Conservation (phyloP, 2,329 filamentous ascomycete species). For the Diplocarpon mali region DNA sequence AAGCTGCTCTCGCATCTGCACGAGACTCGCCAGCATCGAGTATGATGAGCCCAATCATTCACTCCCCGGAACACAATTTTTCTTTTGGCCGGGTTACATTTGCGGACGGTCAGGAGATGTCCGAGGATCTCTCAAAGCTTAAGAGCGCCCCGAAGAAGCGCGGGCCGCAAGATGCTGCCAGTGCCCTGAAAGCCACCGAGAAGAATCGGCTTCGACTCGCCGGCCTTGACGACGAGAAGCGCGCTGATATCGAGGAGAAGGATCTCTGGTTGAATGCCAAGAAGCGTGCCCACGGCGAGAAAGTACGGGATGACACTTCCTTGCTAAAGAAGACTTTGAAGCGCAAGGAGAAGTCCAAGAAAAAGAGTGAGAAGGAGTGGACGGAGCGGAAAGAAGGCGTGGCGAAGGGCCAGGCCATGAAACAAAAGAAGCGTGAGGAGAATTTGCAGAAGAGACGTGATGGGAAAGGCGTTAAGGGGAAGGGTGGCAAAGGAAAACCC, state of each 20-base stretch:
- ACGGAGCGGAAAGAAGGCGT: conserved; percentile 61
- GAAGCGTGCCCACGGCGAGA: conserved; percentile 79
- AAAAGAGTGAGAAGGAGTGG: conserved; percentile 88
- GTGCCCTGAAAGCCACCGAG: conserved; percentile 75
- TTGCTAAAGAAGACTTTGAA: conserved; percentile 91
- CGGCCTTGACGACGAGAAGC: conserved; percentile 66
- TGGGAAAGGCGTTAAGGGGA: conserved; percentile 56
- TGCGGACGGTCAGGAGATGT: conserved; percentile 69
- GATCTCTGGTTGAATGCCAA: conserved; percentile 88
- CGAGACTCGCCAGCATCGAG: conserved; percentile 45
- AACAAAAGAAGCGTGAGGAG: conserved; percentile 72
- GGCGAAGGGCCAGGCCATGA: conserved; percentile 63
- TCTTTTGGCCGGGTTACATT: conserved; percentile 90
- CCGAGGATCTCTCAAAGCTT: conserved; percentile 52
- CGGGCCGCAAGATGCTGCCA: conserved; percentile 74
- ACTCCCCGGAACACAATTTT: conserved; percentile 56
- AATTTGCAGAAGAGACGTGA: conserved; percentile 66
- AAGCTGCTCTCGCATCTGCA: conserved; percentile 48
- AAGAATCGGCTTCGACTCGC: conserved; percentile 75
- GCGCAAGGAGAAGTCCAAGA: conserved; percentile 80
- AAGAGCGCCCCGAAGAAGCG: conserved; percentile 63
- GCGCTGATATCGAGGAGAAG: conserved; percentile 81
- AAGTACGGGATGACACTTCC: conserved; percentile 74
- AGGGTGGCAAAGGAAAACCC: conserved; percentile 41
- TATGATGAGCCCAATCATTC: conserved; percentile 44